A percentile compares a stretch with the other conserved stretches of the same genome.
These are phyloP conservation scores for Aspergillus caelatus DNA, from an alignment of 2,329 filamentous ascomycete genomes.

Conservation along the genomic window DNA sequence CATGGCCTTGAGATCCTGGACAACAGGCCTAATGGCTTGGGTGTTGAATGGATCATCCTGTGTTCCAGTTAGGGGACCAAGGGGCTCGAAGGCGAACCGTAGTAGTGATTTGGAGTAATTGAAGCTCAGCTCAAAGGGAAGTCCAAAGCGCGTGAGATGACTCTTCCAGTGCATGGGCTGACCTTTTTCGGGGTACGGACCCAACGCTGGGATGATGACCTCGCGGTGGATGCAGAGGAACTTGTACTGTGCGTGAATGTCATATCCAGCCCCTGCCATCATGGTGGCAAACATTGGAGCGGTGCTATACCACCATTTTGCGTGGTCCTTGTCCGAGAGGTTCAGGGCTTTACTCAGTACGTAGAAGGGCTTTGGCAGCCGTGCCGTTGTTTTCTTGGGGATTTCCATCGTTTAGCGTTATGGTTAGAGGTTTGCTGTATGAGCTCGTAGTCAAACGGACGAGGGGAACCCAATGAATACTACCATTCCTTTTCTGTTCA, in stretches of 20 bases:
- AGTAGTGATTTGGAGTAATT: conserved; percentile 17
- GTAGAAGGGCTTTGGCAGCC: conserved; percentile 1
- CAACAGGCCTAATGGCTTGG: conserved; percentile 6
- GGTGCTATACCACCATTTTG: conserved; percentile 16
- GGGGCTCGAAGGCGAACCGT: conserved; percentile 20
- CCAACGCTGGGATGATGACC: conserved; percentile 12
- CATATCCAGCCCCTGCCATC: conserved; percentile 7
- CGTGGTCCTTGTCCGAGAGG: conserved; percentile 7
- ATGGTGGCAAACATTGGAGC: conserved; percentile 16
- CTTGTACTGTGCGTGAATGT: conserved; percentile 14
- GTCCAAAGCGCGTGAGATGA: conserved; percentile 17
- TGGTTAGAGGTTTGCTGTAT: background rate
- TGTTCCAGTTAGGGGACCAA: conserved; percentile 14
- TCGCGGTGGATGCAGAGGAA: conserved; percentile 8
- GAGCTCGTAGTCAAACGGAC: background rate
- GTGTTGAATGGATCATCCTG: conserved; percentile 19
- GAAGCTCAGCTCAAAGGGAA: conserved; percentile 19
- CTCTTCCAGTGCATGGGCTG: conserved; percentile 15
- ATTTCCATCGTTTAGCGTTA: background rate
- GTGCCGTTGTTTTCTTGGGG: background rate
- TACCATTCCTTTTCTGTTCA: background rate
- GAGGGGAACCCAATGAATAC: background rate
- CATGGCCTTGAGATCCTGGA: conserved; percentile 10
- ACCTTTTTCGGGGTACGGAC: conserved; percentile 8
- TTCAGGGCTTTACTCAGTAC: conserved; percentile 4